Evolutionary conservation across 805 yeast genomes (phyloP).

Genomic region (Candida patagonica): DNA sequence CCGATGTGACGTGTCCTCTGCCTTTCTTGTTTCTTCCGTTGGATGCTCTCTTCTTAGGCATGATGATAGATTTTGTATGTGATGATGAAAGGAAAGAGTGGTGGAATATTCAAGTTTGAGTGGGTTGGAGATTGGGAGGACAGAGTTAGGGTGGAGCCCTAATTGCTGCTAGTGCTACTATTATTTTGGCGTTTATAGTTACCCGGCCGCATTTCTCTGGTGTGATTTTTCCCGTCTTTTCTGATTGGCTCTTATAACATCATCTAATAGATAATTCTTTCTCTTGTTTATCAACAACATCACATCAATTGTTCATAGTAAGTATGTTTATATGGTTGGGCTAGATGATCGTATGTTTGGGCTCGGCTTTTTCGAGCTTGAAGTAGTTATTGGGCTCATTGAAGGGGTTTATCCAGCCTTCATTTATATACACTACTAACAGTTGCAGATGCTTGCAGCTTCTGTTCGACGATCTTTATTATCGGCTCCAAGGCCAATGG

Average conservation of each 20-base stretch:
- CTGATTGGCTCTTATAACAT: constrained; percentile 1
- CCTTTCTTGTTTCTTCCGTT: constrained; percentile 99
- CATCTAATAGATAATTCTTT: too few relatives aligned
- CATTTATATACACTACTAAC: too few relatives aligned
- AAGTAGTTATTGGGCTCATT: too few relatives aligned
- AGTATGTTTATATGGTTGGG: too few relatives aligned
- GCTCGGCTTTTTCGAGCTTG: too few relatives aligned
- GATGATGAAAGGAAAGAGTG: constrained; percentile 2
- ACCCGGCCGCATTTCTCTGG: too few relatives aligned
- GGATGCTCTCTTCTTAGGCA: constrained; percentile 99
- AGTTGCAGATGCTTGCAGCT: constrained; percentile 2
- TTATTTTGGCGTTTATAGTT: too few relatives aligned
- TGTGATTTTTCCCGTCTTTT: background rate
- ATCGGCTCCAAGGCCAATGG: constrained; percentile 3
- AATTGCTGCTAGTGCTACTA: background rate
- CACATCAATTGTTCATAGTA: too few relatives aligned
- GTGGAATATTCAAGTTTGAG: background rate
- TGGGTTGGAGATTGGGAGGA: background rate
- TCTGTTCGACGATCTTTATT: constrained; percentile 3
- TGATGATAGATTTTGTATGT: constrained; percentile 32
- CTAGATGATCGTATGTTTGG: too few relatives aligned
- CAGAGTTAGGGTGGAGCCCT: constrained; percentile 3
- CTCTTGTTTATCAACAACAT: too few relatives aligned
- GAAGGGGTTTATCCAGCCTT: too few relatives aligned
- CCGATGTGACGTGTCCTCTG: constrained; percentile 99